Evolutionary conservation across 116 monocot genomes (phyloP), one percentile per base, ranked within the genome.

Genomic region (Zostera marina): DNA sequence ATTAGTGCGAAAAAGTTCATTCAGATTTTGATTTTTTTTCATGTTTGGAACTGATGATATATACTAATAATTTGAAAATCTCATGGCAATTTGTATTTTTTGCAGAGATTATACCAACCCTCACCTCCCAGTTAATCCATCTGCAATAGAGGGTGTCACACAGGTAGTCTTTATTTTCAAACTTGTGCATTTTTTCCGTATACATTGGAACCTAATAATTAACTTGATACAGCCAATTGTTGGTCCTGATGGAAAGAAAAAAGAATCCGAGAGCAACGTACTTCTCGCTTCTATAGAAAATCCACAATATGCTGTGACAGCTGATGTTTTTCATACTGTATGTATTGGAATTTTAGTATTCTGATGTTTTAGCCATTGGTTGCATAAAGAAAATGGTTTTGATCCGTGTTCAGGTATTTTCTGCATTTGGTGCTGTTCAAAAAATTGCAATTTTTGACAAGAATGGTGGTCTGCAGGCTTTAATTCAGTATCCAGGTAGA

Each of bases 181-280:
- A 8, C 14, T 22, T 14, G 9, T 54, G 11, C 51, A 51, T 7
- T 12, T 24, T 15, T 57, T 15, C 23, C 32, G 5, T 45, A 11
- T 44, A 5, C 6, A 21, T 2, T 14, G 12, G 11, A 9, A 52
- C 52, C 16, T 39, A 22, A 52, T 7, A 1, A 21, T 52, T 32
- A 46, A 11, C 19, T 24, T 21, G 8, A 38, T 58, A 10, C 76
- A 87, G 87, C 71, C 87, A 11, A 41, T 54, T 26, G 48, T 81
- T 25, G 74, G 76, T 38, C 66, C 79, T 56, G 94, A 94, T 80
- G 94, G 79, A 59, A 84, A 76, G 79, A 82, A 77, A 57, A 73
- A 77, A 38, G 88, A 94, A 53, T 70, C 85, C 8, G 89, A 88
- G 71, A 85, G 94, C 58, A 96, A 96, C 72, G 89, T 96, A n/a